phyloP scores from a whole-genome alignment of 768 basidiomycete genomes.

The Lyophyllum shimeji region DNA sequence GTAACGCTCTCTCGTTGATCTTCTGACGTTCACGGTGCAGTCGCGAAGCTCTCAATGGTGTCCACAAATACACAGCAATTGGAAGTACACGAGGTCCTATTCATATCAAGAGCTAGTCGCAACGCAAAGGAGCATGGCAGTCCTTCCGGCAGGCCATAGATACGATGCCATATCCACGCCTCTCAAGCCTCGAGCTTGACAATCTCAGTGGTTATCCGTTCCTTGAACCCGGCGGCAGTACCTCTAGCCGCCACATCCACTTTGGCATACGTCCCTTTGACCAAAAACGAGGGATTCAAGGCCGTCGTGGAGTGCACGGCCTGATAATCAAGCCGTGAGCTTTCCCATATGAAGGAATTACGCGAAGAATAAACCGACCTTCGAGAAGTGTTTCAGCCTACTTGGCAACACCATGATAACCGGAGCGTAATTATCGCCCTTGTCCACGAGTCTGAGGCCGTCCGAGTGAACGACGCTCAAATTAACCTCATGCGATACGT shows the following conservation, averaged over 20 bases:
- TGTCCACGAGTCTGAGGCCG: slow-evolving; percentile 36
- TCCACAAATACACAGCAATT: neutral
- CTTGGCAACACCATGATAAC: slow-evolving; percentile 89
- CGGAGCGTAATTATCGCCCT: slow-evolving; percentile 53
- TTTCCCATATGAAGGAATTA: neutral
- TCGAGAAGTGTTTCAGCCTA: slow-evolving; percentile 85
- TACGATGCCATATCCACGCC: neutral
- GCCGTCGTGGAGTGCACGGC: slow-evolving; percentile 72
- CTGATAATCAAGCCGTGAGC: slow-evolving; percentile 36
- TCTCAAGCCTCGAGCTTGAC: slow-evolving; percentile 26
- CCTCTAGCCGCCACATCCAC: slow-evolving; percentile 35
- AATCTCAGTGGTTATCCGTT: slow-evolving; percentile 35
- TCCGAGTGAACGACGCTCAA: slow-evolving; percentile 82
- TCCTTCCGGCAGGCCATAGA: neutral
- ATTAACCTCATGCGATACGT: slow-evolving; percentile 78
- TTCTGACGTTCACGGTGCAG: no score
- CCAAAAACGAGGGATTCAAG: slow-evolving; percentile 85
- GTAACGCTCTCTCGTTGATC: no score
- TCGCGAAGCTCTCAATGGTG: neutral
- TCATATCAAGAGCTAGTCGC: neutral
- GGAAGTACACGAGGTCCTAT: neutral
- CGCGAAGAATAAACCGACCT: slow-evolving; percentile 47
- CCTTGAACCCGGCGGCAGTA: slow-evolving; percentile 23
- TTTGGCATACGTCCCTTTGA: slow-evolving; percentile 56
- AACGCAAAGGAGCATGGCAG: neutral